A percentile compares a stretch with the other conserved stretches of the same genome.
phyloP scores from a whole-genome alignment of 352 stramenopile genomes.

The Pythium grandisporangium region DNA sequence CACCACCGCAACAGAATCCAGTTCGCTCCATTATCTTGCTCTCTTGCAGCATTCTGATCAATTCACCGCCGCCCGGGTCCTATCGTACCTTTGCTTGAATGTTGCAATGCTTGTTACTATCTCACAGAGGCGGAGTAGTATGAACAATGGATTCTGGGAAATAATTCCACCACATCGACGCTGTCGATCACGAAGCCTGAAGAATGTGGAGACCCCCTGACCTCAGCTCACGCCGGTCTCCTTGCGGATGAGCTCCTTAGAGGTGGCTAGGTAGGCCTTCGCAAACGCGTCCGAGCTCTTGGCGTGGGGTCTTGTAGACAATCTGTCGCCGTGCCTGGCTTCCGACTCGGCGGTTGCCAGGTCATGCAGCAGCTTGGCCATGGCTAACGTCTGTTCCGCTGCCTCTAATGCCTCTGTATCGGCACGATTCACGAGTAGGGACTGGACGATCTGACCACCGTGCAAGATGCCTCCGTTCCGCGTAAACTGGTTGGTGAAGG shows the following conservation, averaged over 20 bases:
- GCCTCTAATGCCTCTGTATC: slow-evolving; percentile 42
- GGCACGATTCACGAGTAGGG: slow-evolving; percentile 21
- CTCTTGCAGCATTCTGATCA: no score
- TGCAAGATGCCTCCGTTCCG: slow-evolving; percentile 42
- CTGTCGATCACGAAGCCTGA: no score
- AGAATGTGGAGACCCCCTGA: no score
- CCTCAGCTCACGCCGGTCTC: slow-evolving; percentile 25
- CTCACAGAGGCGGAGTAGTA: no score
- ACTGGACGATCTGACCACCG: slow-evolving; percentile 20
- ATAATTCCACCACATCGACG: no score
- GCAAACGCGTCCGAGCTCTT: slow-evolving; percentile 56
- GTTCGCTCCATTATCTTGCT: no score
- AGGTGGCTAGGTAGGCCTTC: slow-evolving; percentile 50
- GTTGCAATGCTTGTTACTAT: no score
- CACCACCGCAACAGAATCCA: no score
- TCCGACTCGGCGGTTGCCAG: slow-evolving; percentile 59
- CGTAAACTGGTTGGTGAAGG: slow-evolving; percentile 43
- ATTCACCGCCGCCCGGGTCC: no score
- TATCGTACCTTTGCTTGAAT: no score
- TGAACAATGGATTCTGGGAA: no score
- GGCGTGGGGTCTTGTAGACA: slow-evolving; percentile 41
- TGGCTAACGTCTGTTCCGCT: slow-evolving; percentile 61
- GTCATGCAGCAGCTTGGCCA: slow-evolving; percentile 71
- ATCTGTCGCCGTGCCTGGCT: slow-evolving; percentile 41
- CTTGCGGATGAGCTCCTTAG: slow-evolving; percentile 60